Percentiles rank a stretch among this genome's conserved stretches.
phyloP scores from a whole-genome alignment of 257 asterid genomes.

The Misopates orontium region DNA sequence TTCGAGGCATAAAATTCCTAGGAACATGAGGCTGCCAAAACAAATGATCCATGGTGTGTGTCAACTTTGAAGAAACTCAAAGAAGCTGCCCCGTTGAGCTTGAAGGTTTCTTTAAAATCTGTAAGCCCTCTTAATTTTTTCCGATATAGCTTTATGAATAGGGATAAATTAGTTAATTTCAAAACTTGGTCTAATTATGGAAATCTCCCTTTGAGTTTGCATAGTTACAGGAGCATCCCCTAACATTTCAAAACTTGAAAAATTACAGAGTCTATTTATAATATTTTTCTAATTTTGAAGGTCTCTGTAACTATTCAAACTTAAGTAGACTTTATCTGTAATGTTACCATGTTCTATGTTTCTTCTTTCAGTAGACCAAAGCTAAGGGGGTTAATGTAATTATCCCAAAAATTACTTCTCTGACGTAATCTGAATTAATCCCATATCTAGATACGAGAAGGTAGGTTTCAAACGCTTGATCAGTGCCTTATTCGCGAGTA shows the following conservation, averaged over 20 bases:
- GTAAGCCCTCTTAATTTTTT: constrained; percentile 48
- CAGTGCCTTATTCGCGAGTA: constrained; percentile 90
- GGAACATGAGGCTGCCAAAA: constrained; percentile 77
- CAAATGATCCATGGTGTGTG: constrained; percentile 65
- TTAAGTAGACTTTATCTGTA: too few species aligned
- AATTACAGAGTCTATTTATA: too few species aligned
- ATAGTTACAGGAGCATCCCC: too few species aligned
- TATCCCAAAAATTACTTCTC: neutral
- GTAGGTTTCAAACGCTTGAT: constrained; percentile 86
- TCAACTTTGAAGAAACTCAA: constrained; percentile 72
- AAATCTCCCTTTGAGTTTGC: too few species aligned
- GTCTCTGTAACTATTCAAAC: too few species aligned
- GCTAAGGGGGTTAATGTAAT: too few species aligned
- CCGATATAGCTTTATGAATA: neutral
- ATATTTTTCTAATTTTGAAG: too few species aligned
- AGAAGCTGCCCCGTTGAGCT: constrained; percentile 81
- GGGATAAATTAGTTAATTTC: too few species aligned
- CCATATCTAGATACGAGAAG: constrained; percentile 78
- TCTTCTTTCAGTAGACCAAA: too few species aligned
- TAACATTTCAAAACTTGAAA: too few species aligned
- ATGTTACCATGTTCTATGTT: too few species aligned
- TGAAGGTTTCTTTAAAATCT: constrained; percentile 91
- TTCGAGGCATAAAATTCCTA: constrained; percentile 27
- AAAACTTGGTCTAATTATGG: too few species aligned
- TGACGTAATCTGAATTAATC: constrained; percentile 18